Evolutionary conservation across 2,329 filamentous ascomycete species (phyloP), one percentile per base, ranked within the genome.

Genomic region (Trichophyton benhamiae): DNA sequence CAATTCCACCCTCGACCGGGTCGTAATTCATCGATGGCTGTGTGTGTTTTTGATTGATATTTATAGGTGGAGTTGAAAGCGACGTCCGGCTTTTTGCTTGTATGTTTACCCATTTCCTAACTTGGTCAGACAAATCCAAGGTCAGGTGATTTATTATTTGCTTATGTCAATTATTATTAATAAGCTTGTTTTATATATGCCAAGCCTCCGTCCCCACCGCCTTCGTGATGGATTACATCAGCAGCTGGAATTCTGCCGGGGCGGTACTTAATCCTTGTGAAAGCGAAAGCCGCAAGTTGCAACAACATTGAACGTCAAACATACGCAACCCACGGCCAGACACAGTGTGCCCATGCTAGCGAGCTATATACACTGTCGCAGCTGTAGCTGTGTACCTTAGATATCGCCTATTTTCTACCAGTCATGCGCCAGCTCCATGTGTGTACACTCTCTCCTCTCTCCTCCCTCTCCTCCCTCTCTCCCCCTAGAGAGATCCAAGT

Each of bases 371-470:
- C 33, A 36, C 36, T 48, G 15, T 58, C 61, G 38, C 63, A 65
- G 65, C 65, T 49, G 25, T 42, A 57, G 65, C 63, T 64, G 64
- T 66, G 27, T 38, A 30, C 30, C 42, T 4, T 15, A 30, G 22
- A 53, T 25, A 30, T 22, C 17, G 27, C 58, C 11, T 61, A 22
- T 9, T 58, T 44, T 38, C 30, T 55, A 30, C 52, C 20, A 33
- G 59, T 59, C 46, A 64, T 62, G 63, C 63, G 61, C 55, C 60
- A 62, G 52, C 61, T 64, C 61, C 44, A 61, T 60, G 62, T 64
- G 60, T 59, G 61, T 42, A 25, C 2, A 17, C 11, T 20, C 33
- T 22, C 13, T 20, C 1, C 20, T 20, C 25, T 38, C 11, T 20
- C 33, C 15, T 6, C 2, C 1, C 20, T 20, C 25, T 38, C 17